phyloP scores from a whole-genome alignment of 164 flowering plant species.

The Dillenia suffruticosa region DNA sequence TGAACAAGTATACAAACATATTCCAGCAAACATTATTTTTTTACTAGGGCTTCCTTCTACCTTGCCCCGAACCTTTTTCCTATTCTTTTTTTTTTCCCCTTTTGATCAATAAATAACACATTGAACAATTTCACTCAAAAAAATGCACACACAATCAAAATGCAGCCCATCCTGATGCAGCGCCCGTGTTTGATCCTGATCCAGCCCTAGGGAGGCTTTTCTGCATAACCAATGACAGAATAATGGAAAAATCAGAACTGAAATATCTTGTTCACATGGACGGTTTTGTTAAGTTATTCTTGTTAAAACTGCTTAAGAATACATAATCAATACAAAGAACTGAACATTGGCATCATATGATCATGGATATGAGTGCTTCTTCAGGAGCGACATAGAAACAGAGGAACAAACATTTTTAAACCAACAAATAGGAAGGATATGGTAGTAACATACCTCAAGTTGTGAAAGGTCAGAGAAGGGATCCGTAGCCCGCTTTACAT shows the following conservation, averaged over 20 bases:
- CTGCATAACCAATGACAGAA: conserved; percentile 40
- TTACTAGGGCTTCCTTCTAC: not conserved
- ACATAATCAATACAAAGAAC: no score
- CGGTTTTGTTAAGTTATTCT: no score
- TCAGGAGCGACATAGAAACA: not conserved
- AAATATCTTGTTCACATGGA: not conserved
- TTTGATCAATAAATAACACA: conserved; percentile 4
- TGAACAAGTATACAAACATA: no score
- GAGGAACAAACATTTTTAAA: not conserved
- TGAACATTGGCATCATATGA: not conserved
- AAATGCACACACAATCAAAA: conserved; percentile 45
- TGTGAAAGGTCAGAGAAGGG: conserved; percentile 76
- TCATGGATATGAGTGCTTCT: not conserved
- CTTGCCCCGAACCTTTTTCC: not conserved
- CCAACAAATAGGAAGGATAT: not conserved
- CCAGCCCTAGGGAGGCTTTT: conserved; percentile 68
- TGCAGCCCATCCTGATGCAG: conserved; percentile 97
- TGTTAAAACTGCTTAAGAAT: no score
- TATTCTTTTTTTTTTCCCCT: not conserved
- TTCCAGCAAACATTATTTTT: no score
- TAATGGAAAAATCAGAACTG: not conserved
- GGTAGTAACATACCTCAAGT: conserved; percentile 53
- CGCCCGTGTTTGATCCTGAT: conserved; percentile 46
- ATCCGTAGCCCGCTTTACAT: conserved; percentile 41
- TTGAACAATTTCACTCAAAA: conserved; percentile 18